These are phyloP conservation scores for Dendrobium catenatum DNA, from an alignment of 106 monocot species.

Conservation along the genomic window DNA sequence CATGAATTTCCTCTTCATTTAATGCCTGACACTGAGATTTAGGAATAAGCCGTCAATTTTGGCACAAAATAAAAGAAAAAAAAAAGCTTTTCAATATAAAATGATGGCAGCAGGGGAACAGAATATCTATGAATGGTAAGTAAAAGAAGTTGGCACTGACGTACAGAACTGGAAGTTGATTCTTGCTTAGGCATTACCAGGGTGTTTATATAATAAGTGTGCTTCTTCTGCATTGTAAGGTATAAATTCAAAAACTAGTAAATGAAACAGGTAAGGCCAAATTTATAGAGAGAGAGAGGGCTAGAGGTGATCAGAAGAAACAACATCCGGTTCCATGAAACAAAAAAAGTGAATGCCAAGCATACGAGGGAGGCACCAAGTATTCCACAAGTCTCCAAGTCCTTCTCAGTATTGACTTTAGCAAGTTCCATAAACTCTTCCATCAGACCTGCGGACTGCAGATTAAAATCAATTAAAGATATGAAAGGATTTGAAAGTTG, in stretches of 20 bases:
- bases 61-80: not conserved
- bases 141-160: slow-evolving; percentile 15
- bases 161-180: slow-evolving; percentile 71
- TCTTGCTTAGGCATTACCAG: slow-evolving; percentile 94
- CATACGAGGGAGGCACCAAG: slow-evolving; percentile 93
- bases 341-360: not conserved
- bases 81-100: not conserved
- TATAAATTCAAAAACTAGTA: not conserved
- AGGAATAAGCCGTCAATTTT: not conserved
- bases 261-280: not conserved
- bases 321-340: not conserved
- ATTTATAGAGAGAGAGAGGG: not conserved
- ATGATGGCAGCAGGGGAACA: not conserved
- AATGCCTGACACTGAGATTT: slow-evolving; percentile 73
- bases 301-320: not conserved
- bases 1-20: slow-evolving; percentile 89
- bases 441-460: slow-evolving; percentile 78
- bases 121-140: not conserved
- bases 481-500: not conserved
- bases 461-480: slow-evolving; percentile 1
- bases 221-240: slow-evolving; percentile 50
- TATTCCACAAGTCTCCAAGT: slow-evolving; percentile 91
- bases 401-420: slow-evolving; percentile 62
- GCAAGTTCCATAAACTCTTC: slow-evolving; percentile 94
- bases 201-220: slow-evolving; percentile 71